These are phyloP conservation scores for Umbelopsis sp. DNA, from an alignment of 371 early-diverging fungal genomes.

Conservation along the genomic window DNA sequence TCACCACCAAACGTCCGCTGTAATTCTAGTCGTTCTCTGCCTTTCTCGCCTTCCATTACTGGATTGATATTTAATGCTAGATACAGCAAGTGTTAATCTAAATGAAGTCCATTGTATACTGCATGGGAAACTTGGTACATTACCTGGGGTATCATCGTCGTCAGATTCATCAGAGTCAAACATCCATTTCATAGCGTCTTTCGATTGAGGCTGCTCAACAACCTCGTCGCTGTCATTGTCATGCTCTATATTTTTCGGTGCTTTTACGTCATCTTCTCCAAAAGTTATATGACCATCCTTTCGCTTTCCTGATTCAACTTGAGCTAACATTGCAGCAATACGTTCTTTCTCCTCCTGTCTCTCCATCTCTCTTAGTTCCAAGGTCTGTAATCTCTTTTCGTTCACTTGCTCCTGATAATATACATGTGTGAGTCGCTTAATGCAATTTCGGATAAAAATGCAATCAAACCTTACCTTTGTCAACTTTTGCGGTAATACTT, in stretches of 20 bases:
- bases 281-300: constrained; percentile 36
- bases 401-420: constrained; percentile 9
- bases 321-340: constrained; percentile 31
- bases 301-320: constrained; percentile 36
- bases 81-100: background rate
- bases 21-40: constrained; percentile 53
- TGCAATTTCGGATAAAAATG: background rate
- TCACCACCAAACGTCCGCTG: constrained; percentile 60
- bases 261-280: constrained; percentile 25
- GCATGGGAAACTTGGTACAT: background rate
- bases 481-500: background rate
- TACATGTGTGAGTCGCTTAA: too few species aligned
- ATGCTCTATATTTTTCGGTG: constrained; percentile 31
- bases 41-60: constrained; percentile 61
- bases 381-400: constrained; percentile 8
- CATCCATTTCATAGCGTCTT: constrained; percentile 51
- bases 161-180: constrained; percentile 53
- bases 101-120: background rate
- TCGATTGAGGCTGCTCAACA: constrained; percentile 24
- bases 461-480: background rate
- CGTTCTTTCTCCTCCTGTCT: constrained; percentile 23
- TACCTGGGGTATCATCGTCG: constrained; percentile 32
- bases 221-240: constrained; percentile 28
- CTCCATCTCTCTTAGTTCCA: constrained; percentile 7
- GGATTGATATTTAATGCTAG: constrained; percentile 56